Conservation (phyloP, 306 rosid species). For the Prunus dulcis region DNA sequence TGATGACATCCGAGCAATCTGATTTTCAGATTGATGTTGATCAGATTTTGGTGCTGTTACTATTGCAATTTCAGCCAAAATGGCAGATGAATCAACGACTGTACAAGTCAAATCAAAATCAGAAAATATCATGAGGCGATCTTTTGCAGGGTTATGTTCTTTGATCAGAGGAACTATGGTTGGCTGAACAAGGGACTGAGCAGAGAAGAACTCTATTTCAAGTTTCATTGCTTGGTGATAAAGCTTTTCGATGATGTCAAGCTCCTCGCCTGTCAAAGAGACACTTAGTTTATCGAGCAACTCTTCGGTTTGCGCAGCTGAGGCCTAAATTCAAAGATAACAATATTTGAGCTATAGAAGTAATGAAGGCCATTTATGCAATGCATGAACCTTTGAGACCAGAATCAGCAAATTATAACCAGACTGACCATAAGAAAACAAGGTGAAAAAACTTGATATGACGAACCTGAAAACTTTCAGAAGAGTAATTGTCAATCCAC, state of each 20-base stretch:
- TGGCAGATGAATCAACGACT: constrained; percentile 89
- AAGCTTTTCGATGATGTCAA: constrained; percentile 89
- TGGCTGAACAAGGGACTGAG: constrained; percentile 81
- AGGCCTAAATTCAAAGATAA: constrained; percentile 74
- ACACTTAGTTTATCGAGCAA: constrained; percentile 89
- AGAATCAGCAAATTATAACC: constrained; percentile 21
- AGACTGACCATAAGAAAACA: constrained; percentile 29
- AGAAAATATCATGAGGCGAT: constrained; percentile 66
- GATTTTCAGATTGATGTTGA: constrained; percentile 64
- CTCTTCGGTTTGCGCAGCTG: constrained; percentile 85
- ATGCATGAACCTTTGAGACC: constrained; percentile 29
- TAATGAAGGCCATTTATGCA: constrained; percentile 34
- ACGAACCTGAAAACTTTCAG: constrained; percentile 82
- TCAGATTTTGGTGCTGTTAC: constrained; percentile 81
- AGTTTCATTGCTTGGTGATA: constrained; percentile 95
- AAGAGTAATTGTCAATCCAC: constrained; percentile 85
- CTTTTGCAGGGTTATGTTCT: constrained; percentile 63
- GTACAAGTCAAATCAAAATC: constrained; percentile 99
- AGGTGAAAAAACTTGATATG: constrained; percentile 28
- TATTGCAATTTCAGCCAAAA: constrained; percentile 95
- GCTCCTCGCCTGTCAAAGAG: constrained; percentile 99
- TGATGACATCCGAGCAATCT: constrained; percentile 66
- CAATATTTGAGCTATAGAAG: constrained; percentile 36
- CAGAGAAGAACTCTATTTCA: constrained; percentile 76
- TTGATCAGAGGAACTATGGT: constrained; percentile 75